Evolutionary conservation across 148 eudicot genomes (phyloP).

Genomic region (Fagopyrum esculentum): DNA sequence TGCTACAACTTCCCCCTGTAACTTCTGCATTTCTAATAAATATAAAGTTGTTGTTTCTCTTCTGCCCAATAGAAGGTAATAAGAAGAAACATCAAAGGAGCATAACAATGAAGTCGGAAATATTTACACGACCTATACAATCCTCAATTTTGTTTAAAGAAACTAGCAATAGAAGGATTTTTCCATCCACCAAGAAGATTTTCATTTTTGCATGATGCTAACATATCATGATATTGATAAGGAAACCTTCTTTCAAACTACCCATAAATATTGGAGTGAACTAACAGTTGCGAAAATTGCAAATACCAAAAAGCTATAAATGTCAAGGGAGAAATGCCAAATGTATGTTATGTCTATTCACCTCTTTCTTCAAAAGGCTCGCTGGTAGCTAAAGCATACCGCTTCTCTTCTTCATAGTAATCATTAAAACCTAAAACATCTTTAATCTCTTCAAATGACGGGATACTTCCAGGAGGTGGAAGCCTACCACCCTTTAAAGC

Average conservation of each 20-base stretch:
- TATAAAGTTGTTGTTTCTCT: not conserved
- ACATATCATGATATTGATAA: not conserved
- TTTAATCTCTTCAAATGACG: constrained; percentile 86
- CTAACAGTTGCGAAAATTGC: not conserved
- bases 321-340: not conserved
- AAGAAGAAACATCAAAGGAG: not conserved
- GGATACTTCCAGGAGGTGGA: constrained; percentile 88
- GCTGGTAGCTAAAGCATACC: constrained; percentile 34
- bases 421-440: constrained; percentile 77
- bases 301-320: not conserved
- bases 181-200: not conserved
- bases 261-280: not conserved
- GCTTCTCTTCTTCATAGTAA: constrained; percentile 89
- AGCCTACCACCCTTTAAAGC: constrained; percentile 79
- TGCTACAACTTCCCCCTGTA: not conserved
- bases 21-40: not conserved
- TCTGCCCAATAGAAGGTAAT: not conserved
- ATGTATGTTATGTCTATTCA: constrained; percentile 16
- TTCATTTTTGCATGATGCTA: not conserved
- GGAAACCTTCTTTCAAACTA: not conserved
- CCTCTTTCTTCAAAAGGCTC: constrained; percentile 43
- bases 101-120: not conserved
- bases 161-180: not conserved
- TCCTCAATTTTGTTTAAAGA: not conserved
- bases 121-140: not conserved